These are phyloP conservation scores for Amanita thiersii DNA, from an alignment of 768 basidiomycete species.

Conservation along the genomic window DNA sequence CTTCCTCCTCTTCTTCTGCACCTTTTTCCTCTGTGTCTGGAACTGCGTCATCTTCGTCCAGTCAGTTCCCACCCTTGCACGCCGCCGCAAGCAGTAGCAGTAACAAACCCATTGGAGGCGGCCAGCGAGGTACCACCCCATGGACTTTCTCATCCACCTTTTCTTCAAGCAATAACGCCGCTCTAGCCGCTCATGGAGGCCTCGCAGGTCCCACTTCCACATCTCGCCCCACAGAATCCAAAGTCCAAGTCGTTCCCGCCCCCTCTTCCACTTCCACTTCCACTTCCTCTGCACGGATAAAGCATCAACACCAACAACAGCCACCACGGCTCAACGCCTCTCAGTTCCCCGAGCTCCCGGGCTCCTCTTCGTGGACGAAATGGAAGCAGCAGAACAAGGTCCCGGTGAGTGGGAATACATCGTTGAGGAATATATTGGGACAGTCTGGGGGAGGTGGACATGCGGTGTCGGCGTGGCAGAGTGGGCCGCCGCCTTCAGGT, in stretches of 20 bases:
- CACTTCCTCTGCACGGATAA: constrained; percentile 6
- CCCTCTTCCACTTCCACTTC: constrained; percentile 8
- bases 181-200: too few species aligned
- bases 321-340: constrained; percentile 43
- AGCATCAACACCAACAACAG: constrained; percentile 12
- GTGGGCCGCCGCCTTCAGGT: constrained; percentile 16
- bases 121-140: constrained; percentile 13
- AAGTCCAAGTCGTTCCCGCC: constrained; percentile 9
- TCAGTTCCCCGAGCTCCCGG: constrained; percentile 66
- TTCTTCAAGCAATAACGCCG: constrained; percentile 12
- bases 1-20: constrained; percentile 26
- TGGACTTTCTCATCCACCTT: constrained; percentile 13
- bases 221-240: constrained; percentile 5
- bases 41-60: constrained; percentile 17
- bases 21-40: constrained; percentile 13
- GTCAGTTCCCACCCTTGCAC: constrained; percentile 29
- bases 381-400: constrained; percentile 34
- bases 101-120: constrained; percentile 3
- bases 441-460: constrained; percentile 27
- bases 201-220: too few species aligned
- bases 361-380: constrained; percentile 25
- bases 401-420: constrained; percentile 52
- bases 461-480: constrained; percentile 34
- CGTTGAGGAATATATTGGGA: constrained; percentile 61
- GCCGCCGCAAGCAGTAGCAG: constrained; percentile 13